These are phyloP conservation scores for Nemania sp. DNA, from an alignment of 2,329 filamentous ascomycete species.

Conservation along the genomic window DNA sequence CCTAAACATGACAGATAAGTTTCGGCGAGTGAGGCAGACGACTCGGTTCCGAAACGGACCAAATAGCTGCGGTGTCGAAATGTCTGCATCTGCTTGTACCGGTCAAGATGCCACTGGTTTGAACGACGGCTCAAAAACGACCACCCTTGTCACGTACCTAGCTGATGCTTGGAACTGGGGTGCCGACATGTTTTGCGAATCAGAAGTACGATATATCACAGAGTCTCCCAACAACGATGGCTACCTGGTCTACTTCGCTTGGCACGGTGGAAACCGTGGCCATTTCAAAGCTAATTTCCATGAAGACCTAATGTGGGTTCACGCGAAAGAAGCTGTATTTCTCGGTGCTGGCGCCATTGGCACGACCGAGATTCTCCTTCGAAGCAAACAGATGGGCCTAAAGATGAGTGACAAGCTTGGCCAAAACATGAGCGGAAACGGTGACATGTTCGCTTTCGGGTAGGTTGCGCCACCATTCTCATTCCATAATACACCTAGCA, in stretches of 20 bases:
- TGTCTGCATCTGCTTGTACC: constrained; percentile 62
- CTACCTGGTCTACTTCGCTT: constrained; percentile 67
- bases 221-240: constrained; percentile 56
- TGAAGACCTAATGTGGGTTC: constrained; percentile 68
- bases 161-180: constrained; percentile 75
- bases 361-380: constrained; percentile 67
- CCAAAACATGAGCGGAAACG: constrained; percentile 67
- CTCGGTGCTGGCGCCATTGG: constrained; percentile 68
- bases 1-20: constrained; percentile 57
- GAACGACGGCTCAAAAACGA: constrained; percentile 71
- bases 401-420: constrained; percentile 61
- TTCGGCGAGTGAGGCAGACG: constrained; percentile 62
- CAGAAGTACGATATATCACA: constrained; percentile 66
- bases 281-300: constrained; percentile 59
- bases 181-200: constrained; percentile 71
- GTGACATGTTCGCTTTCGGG: constrained; percentile 68
- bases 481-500: background rate
- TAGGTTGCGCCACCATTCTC: constrained; percentile 41
- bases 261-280: constrained; percentile 63
- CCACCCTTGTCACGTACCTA: constrained; percentile 68
- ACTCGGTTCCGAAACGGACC: constrained; percentile 65
- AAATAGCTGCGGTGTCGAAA: constrained; percentile 67
- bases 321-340: constrained; percentile 67
- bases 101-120: constrained; percentile 67
- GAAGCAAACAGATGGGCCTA: constrained; percentile 63